A percentile compares a stretch with the other conserved stretches of the same genome.
These are phyloP conservation scores for Aspergillus heteromorphus DNA, from an alignment of 495 filamentous ascomycete genomes.

Conservation along the genomic window DNA sequence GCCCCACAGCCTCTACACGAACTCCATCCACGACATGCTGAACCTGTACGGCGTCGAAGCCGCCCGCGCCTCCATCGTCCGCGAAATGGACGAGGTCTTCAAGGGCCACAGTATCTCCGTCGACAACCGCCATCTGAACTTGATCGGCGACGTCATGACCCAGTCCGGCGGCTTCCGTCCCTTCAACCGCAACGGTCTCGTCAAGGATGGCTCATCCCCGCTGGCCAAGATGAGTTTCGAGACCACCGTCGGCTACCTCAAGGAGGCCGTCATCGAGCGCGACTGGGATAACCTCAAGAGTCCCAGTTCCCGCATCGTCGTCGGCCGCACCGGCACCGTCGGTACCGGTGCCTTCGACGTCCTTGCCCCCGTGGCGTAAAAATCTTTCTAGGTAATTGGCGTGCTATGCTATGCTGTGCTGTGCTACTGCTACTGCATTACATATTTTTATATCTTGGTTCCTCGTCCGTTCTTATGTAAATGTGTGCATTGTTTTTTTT, in stretches of 20 bases:
- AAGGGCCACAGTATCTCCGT: conserved; percentile 87
- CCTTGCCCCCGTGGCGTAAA: conserved; percentile 57
- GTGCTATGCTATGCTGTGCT: conserved; percentile 12
- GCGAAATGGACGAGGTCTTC: conserved; percentile 85
- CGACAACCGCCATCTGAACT: conserved; percentile 85
- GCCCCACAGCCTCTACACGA: conserved; percentile 80
- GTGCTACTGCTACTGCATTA: too few relatives aligned
- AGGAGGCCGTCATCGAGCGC: conserved; percentile 81
- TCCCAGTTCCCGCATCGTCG: conserved; percentile 82
- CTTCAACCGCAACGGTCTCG: conserved; percentile 83
- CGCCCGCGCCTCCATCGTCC: conserved; percentile 75
- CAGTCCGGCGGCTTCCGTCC: conserved; percentile 77
- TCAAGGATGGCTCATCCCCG: conserved; percentile 71
- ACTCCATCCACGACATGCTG: conserved; percentile 84
- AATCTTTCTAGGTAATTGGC: conserved; percentile 18
- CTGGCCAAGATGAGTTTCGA: conserved; percentile 99
- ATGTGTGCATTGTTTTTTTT: conserved; percentile 8
- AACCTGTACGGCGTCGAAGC: conserved; percentile 90
- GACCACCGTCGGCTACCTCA: conserved; percentile 88
- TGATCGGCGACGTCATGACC: conserved; percentile 97
- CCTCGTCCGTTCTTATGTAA: too few relatives aligned
- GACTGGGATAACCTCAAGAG: conserved; percentile 84
- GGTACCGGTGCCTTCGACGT: conserved; percentile 94
- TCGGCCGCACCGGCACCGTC: conserved; percentile 72
- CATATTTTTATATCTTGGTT: conserved; percentile 11